A percentile compares a stretch with the other conserved stretches of the same genome.
Evolutionary conservation across 2,329 filamentous ascomycete species (phyloP).

Genomic region (Claviceps sp.): DNA sequence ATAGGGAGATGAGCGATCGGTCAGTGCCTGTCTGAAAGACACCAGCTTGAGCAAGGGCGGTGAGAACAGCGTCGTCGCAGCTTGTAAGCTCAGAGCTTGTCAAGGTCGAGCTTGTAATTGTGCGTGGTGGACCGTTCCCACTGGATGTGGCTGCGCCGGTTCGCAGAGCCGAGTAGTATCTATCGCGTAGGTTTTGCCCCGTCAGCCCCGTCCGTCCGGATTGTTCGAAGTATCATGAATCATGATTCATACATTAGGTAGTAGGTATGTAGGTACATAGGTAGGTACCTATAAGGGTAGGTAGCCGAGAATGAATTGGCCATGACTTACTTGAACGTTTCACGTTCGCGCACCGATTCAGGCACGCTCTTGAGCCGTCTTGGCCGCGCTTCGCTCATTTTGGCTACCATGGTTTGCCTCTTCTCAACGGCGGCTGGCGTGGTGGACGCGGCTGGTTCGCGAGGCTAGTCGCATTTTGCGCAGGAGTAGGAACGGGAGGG

Average conservation of each 20-base stretch:
- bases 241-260: no score
- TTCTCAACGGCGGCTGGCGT: background rate
- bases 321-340: conserved; percentile 7
- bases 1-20: conserved; percentile 36
- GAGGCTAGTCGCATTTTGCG: background rate
- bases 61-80: conserved; percentile 26
- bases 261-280: no score
- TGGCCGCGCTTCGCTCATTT: background rate
- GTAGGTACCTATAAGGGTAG: background rate
- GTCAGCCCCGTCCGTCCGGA: background rate
- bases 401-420: background rate
- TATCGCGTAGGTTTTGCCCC: background rate
- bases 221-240: background rate
- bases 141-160: background rate
- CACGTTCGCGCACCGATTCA: background rate
- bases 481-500: background rate
- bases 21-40: conserved; percentile 27
- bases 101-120: background rate
- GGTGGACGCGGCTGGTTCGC: background rate
- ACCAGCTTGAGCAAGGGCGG: conserved; percentile 36
- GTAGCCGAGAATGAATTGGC: conserved; percentile 1
- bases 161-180: background rate
- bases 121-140: background rate
- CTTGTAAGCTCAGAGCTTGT: conserved; percentile 12
- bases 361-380: background rate